phyloP scores from a whole-genome alignment of 306 rosid species.

The Herpetospermum pedunculosum region DNA sequence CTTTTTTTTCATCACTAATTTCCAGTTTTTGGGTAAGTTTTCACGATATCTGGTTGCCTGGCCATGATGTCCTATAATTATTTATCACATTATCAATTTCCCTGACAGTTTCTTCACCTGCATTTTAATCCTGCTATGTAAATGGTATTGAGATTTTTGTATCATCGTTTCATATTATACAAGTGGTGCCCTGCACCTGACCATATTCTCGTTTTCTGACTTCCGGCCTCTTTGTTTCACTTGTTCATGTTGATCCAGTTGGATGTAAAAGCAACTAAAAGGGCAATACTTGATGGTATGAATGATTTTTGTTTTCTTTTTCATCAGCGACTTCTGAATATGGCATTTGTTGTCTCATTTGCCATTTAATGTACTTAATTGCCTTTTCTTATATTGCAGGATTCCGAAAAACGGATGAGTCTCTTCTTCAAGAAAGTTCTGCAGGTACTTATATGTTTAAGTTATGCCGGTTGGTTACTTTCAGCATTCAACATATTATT shows the following conservation, averaged over 20 bases:
- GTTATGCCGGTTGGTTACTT: background rate
- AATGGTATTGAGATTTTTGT: background rate
- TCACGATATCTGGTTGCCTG: background rate
- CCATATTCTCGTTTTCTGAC: background rate
- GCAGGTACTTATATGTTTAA: conserved; percentile 30
- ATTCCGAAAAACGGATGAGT: conserved; percentile 67
- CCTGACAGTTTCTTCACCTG: background rate
- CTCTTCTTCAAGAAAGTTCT: conserved; percentile 62
- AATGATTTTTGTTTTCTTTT: background rate
- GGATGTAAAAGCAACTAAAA: conserved; percentile 66
- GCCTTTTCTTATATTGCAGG: conserved; percentile 25
- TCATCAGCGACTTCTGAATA: background rate
- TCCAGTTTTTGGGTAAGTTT: background rate
- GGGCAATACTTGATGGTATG: conserved; percentile 77
- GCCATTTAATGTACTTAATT: conserved; percentile 4
- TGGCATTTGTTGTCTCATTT: background rate
- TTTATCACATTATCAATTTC: background rate
- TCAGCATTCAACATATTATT: background rate
- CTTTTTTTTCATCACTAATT: background rate
- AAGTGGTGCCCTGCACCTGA: background rate
- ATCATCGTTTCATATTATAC: background rate
- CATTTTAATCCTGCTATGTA: background rate
- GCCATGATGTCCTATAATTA: background rate
- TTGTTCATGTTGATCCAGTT: conserved; percentile 40
- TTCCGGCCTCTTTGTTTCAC: conserved; percentile 5